Base-by-base conservation (phyloP, 2,329 filamentous ascomycete genomes). In the Botryotinia globosa region DNA sequence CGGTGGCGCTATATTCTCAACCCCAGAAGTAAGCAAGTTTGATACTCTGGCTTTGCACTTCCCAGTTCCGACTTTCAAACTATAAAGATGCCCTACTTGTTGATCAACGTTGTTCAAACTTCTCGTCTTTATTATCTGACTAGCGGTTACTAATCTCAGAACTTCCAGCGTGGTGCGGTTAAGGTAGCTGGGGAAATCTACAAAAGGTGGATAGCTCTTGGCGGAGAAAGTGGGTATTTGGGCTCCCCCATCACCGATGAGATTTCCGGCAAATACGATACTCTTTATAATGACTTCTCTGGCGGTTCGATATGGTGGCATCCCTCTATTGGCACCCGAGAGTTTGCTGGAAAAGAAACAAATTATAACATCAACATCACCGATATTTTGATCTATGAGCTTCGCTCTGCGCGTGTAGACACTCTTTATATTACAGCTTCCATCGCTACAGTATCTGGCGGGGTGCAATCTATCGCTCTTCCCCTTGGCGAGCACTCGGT, bases 271-370 rank as follows among this genome's bases (percentile, higher is more conserved):
- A 61, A 39, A 34, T 63, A 45, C 7, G 37, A 70, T 37, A 70
- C 68, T 63, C 42, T 25, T 16, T 70, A 63, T 12, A 70, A 54
- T 10, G 58, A n/a, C 14, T 70, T 70, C 8, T 48, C 56, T 42
- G 54, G 29, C 3, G 56, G 68, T 29, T 70, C 68, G 16, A 70
- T 70, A 70, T 70, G 68, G 56, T 70, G 68, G 68, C 56, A 70
- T 48, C 7, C 16, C 8, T 70, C 68, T 2, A 70, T 63, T 32
- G 56, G 56, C 6, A 63, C 56, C 20, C 56, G 68, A 32, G 34
- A 63, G 34, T 70, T 70, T 34, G 45, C 42, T 34, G 68, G 32
- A 22, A 44, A 59, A 22, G 68, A 45, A 29, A 63, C 56, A 18
- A 70, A 39, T 29, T 51, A 70, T 18, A 63, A 63, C n/a, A 63